Conservation (phyloP, 164 flowering plant genomes). For the Euptelea pleiosperma region DNA sequence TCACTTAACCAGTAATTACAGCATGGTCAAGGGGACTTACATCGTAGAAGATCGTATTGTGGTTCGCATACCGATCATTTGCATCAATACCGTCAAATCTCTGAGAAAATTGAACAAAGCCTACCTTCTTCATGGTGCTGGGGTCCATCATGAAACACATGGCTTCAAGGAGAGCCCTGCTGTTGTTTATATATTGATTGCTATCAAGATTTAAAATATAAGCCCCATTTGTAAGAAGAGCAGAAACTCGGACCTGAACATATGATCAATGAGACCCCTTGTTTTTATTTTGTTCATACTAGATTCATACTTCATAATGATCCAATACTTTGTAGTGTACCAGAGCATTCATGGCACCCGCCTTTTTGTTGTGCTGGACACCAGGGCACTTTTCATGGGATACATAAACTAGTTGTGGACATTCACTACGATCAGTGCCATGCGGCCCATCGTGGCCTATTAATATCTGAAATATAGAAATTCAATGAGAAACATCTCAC, state of each 20-base stretch:
- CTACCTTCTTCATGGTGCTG: slow-evolving; percentile 5
- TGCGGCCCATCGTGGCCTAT: slow-evolving; percentile 5
- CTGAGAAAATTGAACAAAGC: slow-evolving; percentile 23
- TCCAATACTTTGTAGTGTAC: slow-evolving; percentile 14
- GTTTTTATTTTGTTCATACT: background rate
- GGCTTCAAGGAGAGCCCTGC: slow-evolving; percentile 22
- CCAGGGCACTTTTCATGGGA: slow-evolving; percentile 20
- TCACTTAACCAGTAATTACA: too few relatives aligned
- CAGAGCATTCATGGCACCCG: slow-evolving; percentile 27
- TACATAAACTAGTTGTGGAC: slow-evolving; percentile 16
- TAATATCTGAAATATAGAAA: slow-evolving; percentile 13
- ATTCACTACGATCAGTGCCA: slow-evolving; percentile 10
- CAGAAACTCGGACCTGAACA: slow-evolving; percentile 23
- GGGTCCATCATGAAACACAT: slow-evolving; percentile 29
- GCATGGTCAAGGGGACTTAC: too few relatives aligned
- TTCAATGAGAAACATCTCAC: background rate
- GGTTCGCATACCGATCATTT: slow-evolving; percentile 15
- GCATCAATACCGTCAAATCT: slow-evolving; percentile 22
- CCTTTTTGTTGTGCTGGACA: slow-evolving; percentile 18
- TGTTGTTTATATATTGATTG: slow-evolving; percentile 21
- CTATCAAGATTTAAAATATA: slow-evolving; percentile 23
- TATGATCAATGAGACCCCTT: slow-evolving; percentile 8
- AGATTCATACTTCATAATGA: slow-evolving; percentile 6
- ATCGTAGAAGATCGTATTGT: slow-evolving; percentile 20
- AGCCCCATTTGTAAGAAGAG: slow-evolving; percentile 19